Percentiles rank a stretch among this genome's conserved stretches.
phyloP scores from a whole-genome alignment of 108 stramenopile genomes.

The Fragilaria crotonensis region DNA sequence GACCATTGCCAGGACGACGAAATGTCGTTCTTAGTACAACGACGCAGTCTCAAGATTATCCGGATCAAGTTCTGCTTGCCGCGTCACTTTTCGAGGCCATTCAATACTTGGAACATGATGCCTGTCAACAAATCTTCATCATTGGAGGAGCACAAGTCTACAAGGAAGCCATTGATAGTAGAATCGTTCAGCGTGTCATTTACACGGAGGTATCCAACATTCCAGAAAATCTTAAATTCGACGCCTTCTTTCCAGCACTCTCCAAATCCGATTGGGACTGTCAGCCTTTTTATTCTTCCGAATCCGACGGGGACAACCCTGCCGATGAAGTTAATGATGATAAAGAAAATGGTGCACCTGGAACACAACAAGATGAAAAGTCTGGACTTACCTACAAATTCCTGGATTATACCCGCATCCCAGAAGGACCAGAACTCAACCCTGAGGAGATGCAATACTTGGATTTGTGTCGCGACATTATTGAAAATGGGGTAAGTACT shows the following conservation, averaged over 20 bases:
- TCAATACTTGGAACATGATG: conserved; percentile 2
- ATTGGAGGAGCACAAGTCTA: conserved; percentile 95
- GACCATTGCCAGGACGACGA: conserved; percentile 82
- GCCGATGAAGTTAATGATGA: conserved; percentile 13
- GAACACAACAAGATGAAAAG: conserved; percentile 18
- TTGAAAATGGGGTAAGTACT: conserved; percentile 74
- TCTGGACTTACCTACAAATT: conserved; percentile 56
- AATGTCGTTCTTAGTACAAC: conserved; percentile 88
- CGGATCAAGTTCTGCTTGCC: conserved; percentile 62
- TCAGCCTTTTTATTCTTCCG: conserved; percentile 18
- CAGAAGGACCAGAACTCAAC: conserved; percentile 52
- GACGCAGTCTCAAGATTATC: conserved; percentile 10
- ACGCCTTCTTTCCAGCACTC: conserved; percentile 69
- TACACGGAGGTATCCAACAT: conserved; percentile 60
- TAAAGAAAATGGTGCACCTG: conserved; percentile 1
- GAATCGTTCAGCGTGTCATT: conserved; percentile 56
- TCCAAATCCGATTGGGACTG: conserved; percentile 48
- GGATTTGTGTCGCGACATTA: conserved; percentile 85
- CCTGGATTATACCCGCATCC: conserved; percentile 44
- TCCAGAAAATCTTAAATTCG: conserved; percentile 51
- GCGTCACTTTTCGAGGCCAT: conserved; percentile 78
- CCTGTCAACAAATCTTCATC: conserved; percentile 51
- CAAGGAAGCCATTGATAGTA: conserved; percentile 63
- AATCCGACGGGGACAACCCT: conserved; percentile 11
- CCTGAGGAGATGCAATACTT: conserved; percentile 94